Percentiles rank a stretch among this genome's conserved stretches.
phyloP scores from a whole-genome alignment of 768 basidiomycete species.

The Boletus vermiculosoides region DNA sequence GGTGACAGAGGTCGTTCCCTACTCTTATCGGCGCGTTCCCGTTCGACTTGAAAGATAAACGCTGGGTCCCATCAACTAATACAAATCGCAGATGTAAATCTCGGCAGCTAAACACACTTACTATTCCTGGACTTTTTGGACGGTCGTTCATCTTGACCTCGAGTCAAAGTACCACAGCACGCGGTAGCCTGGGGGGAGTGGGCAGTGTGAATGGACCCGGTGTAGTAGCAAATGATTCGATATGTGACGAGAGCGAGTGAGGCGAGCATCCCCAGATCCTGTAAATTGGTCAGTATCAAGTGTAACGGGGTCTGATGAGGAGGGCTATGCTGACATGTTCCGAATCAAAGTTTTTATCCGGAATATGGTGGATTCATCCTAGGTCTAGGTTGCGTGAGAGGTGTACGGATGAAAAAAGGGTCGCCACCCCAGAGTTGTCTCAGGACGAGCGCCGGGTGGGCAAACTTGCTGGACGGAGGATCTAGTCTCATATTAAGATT shows the following conservation, averaged over 20 bases:
- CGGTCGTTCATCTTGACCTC: background rate
- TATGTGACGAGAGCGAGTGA: background rate
- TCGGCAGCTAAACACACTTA: conserved; percentile 5
- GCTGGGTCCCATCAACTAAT: conserved; percentile 1
- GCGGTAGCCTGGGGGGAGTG: background rate
- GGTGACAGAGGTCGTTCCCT: background rate
- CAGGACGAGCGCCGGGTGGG: background rate
- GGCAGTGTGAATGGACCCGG: background rate
- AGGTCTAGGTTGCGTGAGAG: background rate
- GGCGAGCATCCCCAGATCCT: background rate
- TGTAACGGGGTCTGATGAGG: background rate
- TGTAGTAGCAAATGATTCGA: background rate
- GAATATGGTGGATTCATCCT: background rate
- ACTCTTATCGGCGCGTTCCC: background rate
- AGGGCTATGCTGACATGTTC: background rate
- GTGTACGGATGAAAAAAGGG: background rate
- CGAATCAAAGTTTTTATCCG: background rate
- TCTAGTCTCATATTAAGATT: background rate
- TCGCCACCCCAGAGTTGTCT: background rate
- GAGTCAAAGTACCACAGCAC: background rate
- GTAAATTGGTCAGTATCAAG: background rate
- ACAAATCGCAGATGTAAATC: background rate
- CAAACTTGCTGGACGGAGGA: background rate
- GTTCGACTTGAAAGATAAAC: background rate
- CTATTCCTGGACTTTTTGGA: conserved; percentile 1